Conservation (phyloP, 352 stramenopile species). For the Phytophthora europaea region DNA sequence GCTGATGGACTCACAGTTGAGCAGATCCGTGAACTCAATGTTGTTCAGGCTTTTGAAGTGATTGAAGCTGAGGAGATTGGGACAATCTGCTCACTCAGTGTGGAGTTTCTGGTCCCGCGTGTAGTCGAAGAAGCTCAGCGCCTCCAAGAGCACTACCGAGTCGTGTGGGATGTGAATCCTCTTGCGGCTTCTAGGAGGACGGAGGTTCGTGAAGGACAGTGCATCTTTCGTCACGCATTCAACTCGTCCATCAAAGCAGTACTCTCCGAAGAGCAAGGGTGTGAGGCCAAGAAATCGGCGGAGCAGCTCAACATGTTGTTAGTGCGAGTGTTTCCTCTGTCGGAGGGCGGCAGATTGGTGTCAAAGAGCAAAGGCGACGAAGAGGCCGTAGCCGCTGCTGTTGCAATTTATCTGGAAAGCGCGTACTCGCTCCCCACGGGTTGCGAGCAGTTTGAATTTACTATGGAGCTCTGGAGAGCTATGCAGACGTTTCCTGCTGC, state of each 20-base stretch:
- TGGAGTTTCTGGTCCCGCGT: slow-evolving; percentile 35
- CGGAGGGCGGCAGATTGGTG: slow-evolving; percentile 33
- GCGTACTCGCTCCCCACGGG: slow-evolving; percentile 17
- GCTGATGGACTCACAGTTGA: slow-evolving; percentile 37
- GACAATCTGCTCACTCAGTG: slow-evolving; percentile 16
- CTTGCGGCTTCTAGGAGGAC: background rate
- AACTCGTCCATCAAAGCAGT: slow-evolving; percentile 1
- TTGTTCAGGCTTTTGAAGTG: slow-evolving; percentile 37
- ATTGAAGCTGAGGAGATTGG: slow-evolving; percentile 22
- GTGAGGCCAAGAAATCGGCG: background rate
- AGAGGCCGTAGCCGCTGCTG: slow-evolving; percentile 51
- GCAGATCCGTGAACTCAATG: slow-evolving; percentile 20
- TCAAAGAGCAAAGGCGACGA: slow-evolving; percentile 35
- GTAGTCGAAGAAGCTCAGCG: slow-evolving; percentile 35
- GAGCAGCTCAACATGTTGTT: slow-evolving; percentile 20
- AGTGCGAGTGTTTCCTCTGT: slow-evolving; percentile 37
- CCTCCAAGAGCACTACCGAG: slow-evolving; percentile 19
- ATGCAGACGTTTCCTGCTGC: slow-evolving; percentile 39
- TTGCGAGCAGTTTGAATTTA: slow-evolving; percentile 38
- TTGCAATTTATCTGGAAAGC: slow-evolving; percentile 59
- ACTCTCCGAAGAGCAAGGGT: background rate
- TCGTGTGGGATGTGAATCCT: slow-evolving; percentile 24
- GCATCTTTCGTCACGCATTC: slow-evolving; percentile 33
- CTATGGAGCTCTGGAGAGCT: slow-evolving; percentile 51
- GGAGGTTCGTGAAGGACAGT: slow-evolving; percentile 22